These are phyloP conservation scores for Chaetomium sp. DNA, from an alignment of 2,329 filamentous ascomycete species.

Conservation along the genomic window DNA sequence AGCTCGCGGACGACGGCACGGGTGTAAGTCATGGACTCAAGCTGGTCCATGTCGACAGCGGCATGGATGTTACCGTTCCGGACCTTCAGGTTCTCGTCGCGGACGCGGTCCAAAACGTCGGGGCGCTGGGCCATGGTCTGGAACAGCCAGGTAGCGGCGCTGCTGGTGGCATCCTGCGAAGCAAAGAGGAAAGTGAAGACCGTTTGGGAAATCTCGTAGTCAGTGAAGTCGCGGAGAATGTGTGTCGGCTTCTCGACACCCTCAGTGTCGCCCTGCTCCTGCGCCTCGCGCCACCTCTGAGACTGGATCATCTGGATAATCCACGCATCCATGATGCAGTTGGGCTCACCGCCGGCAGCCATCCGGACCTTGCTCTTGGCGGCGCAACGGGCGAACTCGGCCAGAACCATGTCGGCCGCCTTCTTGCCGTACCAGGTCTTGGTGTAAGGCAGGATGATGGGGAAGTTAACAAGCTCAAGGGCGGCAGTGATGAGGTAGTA, in stretches of 20 bases:
- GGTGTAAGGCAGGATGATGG: conserved; percentile 90
- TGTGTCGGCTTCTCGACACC: conserved; percentile 73
- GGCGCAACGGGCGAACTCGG: conserved; percentile 84
- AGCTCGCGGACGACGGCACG: conserved; percentile 87
- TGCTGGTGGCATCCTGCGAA: conserved; percentile 93
- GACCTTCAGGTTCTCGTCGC: conserved; percentile 77
- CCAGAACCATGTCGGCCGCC: conserved; percentile 84
- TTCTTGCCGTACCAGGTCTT: conserved; percentile 98
- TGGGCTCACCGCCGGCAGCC: conserved; percentile 76
- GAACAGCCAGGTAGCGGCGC: conserved; percentile 90
- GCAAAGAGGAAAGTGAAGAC: conserved; percentile 96
- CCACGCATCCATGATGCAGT: conserved; percentile 96
- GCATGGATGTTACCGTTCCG: conserved; percentile 69
- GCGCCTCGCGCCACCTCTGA: conserved; percentile 69
- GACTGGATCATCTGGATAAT: conserved; percentile 82
- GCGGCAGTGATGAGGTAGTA: conserved; percentile 96
- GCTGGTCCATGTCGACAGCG: conserved; percentile 70
- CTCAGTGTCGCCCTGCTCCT: conserved; percentile 65
- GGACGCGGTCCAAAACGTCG: conserved; percentile 83
- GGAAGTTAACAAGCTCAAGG: conserved; percentile 96
- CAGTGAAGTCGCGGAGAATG: conserved; percentile 77
- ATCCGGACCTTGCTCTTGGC: conserved; percentile 91
- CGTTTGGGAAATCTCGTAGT: conserved; percentile 88
- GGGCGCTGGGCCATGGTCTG: conserved; percentile 89
- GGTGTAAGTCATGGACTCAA: conserved; percentile 85